Percentiles rank a stretch among this genome's conserved stretches.
These are phyloP conservation scores for Eucalyptus urophylla DNA, from an alignment of 345 rosid genomes.

Conservation along the genomic window DNA sequence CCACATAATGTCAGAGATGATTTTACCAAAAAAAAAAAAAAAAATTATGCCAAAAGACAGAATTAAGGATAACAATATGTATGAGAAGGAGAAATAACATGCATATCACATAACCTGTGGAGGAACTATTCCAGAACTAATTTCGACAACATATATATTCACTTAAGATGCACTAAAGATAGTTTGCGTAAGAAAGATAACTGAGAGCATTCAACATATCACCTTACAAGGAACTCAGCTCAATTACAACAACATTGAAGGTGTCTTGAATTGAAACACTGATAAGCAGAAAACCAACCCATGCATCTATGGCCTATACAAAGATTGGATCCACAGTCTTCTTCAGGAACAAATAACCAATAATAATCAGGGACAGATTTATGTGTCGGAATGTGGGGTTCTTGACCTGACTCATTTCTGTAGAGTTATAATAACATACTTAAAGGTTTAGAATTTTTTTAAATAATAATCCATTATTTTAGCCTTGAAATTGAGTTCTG, in stretches of 20 bases:
- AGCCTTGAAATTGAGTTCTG: background rate
- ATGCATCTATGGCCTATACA: background rate
- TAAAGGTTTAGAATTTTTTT: background rate
- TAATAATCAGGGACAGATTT: background rate
- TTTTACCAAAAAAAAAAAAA: background rate
- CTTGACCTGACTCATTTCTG: background rate
- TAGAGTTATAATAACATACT: background rate
- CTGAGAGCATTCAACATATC: background rate
- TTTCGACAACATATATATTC: background rate
- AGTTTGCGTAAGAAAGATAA: background rate
- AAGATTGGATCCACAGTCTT: background rate
- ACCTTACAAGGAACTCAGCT: background rate
- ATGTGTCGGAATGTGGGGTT: background rate
- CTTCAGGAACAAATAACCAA: background rate
- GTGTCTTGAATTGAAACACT: background rate
- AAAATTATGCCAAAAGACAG: background rate
- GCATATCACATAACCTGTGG: background rate
- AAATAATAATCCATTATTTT: background rate
- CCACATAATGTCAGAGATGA: background rate
- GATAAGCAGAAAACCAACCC: background rate
- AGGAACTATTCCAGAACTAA: background rate
- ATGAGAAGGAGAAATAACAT: background rate
- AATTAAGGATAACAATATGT: background rate
- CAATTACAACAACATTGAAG: background rate
- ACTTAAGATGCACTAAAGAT: background rate